Conservation (phyloP, 2,329 filamentous ascomycete genomes). For the Penicillium vulpinum region DNA sequence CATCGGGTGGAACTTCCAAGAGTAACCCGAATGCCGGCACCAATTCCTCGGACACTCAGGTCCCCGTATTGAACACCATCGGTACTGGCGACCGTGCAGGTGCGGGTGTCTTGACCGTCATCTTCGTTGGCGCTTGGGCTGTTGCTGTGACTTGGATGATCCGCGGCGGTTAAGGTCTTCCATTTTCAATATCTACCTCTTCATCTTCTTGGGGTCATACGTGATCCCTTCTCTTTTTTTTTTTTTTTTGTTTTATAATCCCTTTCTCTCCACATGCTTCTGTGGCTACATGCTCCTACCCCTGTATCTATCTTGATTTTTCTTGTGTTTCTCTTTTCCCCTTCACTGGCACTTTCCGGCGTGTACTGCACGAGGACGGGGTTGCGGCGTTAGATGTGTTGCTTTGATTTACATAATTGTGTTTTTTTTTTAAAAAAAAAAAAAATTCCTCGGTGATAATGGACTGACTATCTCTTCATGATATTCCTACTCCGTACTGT, state of each 20-base stretch:
- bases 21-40: slow-evolving; percentile 48
- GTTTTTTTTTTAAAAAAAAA: background rate
- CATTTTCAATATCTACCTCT: background rate
- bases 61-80: slow-evolving; percentile 23
- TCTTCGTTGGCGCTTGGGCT: slow-evolving; percentile 32
- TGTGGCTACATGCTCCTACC: background rate
- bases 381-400: slow-evolving; percentile 8
- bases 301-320: slow-evolving; percentile 15
- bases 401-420: slow-evolving; percentile 3
- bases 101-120: slow-evolving; percentile 36
- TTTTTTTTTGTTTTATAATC: slow-evolving; percentile 17
- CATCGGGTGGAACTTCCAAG: slow-evolving; percentile 60
- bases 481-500: background rate
- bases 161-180: slow-evolving; percentile 22
- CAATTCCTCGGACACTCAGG: slow-evolving; percentile 12
- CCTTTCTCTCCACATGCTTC: slow-evolving; percentile 8
- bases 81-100: slow-evolving; percentile 40
- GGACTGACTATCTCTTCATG: background rate
- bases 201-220: slow-evolving; percentile 5
- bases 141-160: slow-evolving; percentile 34
- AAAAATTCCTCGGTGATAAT: background rate
- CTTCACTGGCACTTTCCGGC: slow-evolving; percentile 3
- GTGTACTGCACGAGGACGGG: slow-evolving; percentile 9
- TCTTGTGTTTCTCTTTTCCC: background rate
- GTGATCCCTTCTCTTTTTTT: slow-evolving; percentile 12